Evolutionary conservation across 257 asterid genomes (phyloP), one percentile per base, ranked within the genome.

Genomic region (Ballota nigra): DNA sequence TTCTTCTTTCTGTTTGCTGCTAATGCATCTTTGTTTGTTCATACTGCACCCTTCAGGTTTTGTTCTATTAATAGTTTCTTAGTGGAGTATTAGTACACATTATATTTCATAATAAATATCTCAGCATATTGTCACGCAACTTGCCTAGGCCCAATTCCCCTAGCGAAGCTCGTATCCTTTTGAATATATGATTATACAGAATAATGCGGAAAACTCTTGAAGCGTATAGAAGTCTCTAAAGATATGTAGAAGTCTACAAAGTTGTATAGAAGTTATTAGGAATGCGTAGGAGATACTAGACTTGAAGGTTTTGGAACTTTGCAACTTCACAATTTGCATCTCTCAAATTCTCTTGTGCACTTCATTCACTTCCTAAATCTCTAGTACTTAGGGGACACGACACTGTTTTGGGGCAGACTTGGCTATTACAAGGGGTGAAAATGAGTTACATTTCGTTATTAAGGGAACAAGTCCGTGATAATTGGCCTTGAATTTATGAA

Each of bases 1-100:
- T 70, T 76, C 70, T 71, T 53, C 34, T 49, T 16, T 66, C 41
- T 58, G 4, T 68, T 10, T 71, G 63, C 51, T 70, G 55, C 59
- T 53, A 63, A 28, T 70, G 63, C 63, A 19, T 55, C 26, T 59
- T 62, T 28, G 34, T 26, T 34, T 36, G 19, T 68, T 60, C 60
- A 55, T 66, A 29, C 47, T 56, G 52, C 43, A 18, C 43, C 41
- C 71, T 13, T 16, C 26, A 22, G 60, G 16, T 68, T 68, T 59
- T 57, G 18, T 47, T 53, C 45, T 43, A 9, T 22, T 4, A 49
- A 41, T 40, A 29, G 1, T 38, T 49, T 40, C 59, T 69, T 24
- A 6, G 3, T 45, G 29, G 61, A 15, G 10, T n/a, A n/a, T n/a
- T n/a, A n/a, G n/a, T 40, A 56, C 20, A n/a, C n/a, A n/a, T n/a